These are phyloP conservation scores for Microdochium nivale DNA, from an alignment of 2,329 filamentous ascomycete genomes.

Conservation along the genomic window DNA sequence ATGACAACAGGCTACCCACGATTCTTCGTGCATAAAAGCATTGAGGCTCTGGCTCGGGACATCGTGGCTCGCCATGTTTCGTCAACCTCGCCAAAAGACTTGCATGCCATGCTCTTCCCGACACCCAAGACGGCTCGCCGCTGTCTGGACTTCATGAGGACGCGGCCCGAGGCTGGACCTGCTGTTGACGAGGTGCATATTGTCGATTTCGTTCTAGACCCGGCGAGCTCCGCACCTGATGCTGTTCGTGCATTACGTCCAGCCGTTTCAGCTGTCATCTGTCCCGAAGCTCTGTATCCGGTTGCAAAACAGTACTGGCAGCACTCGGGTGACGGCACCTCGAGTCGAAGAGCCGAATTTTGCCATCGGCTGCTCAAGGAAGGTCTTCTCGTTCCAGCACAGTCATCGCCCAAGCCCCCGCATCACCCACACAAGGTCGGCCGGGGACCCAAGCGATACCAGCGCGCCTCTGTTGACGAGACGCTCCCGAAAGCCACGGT, in stretches of 20 bases:
- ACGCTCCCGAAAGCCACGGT: neutral
- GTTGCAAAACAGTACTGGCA: slow-evolving; percentile 96
- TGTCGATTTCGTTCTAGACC: slow-evolving; percentile 56
- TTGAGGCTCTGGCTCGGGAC: slow-evolving; percentile 62
- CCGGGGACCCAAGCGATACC: slow-evolving; percentile 77
- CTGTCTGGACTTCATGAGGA: slow-evolving; percentile 64
- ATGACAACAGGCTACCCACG: slow-evolving; percentile 92
- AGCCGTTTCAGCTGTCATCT: slow-evolving; percentile 62
- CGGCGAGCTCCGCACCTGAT: slow-evolving; percentile 39
- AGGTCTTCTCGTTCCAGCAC: slow-evolving; percentile 39
- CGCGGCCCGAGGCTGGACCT: neutral
- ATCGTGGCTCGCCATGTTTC: slow-evolving; percentile 58
- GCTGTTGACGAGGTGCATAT: slow-evolving; percentile 29
- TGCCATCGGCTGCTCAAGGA: slow-evolving; percentile 69
- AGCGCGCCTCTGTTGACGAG: slow-evolving; percentile 32
- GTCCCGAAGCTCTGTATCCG: slow-evolving; percentile 55
- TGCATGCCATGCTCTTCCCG: slow-evolving; percentile 70
- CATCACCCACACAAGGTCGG: slow-evolving; percentile 26
- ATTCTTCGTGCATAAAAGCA: slow-evolving; percentile 86
- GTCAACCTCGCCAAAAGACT: slow-evolving; percentile 38
- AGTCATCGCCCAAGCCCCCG: slow-evolving; percentile 13
- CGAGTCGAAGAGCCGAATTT: slow-evolving; percentile 85
- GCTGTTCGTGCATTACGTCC: slow-evolving; percentile 48
- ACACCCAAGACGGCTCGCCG: slow-evolving; percentile 59
- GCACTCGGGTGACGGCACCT: slow-evolving; percentile 87